A percentile compares a stretch with the other conserved stretches of the same genome.
phyloP scores from a whole-genome alignment of 164 flowering plant species.

The Macadamia integrifolia region DNA sequence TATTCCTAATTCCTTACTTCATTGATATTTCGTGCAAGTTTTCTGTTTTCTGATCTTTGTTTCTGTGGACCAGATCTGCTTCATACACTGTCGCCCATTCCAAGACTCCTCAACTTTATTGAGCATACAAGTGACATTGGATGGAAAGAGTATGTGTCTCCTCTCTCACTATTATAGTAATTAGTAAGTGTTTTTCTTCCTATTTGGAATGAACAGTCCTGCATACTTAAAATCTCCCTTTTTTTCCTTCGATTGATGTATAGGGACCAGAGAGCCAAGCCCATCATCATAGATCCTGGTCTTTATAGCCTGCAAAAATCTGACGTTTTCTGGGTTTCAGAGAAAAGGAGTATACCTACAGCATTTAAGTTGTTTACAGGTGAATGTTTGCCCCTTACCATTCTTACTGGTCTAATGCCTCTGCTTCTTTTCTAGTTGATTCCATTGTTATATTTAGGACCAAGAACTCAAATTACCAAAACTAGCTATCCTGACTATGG shows the following conservation, averaged over 20 bases:
- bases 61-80: conserved; percentile 50
- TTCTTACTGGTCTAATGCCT: too few relatives aligned
- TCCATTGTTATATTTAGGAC: not conserved
- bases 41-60: not conserved
- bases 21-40: not conserved
- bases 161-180: not conserved
- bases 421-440: not conserved
- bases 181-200: not conserved
- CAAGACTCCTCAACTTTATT: conserved; percentile 68
- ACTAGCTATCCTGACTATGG: too few relatives aligned
- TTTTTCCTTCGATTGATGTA: conserved; percentile 2
- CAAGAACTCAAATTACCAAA: not conserved
- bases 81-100: conserved; percentile 47
- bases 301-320: conserved; percentile 54
- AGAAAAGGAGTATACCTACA: conserved; percentile 58
- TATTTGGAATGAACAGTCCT: not conserved
- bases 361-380: conserved; percentile 84
- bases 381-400: conserved; percentile 13
- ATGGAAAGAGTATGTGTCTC: conserved; percentile 71
- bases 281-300: conserved; percentile 82
- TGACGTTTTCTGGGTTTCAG: conserved; percentile 72
- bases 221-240: not conserved
- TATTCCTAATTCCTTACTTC: not conserved
- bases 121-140: conserved; percentile 94
- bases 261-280: conserved; percentile 78